Conservation (phyloP, 441 rosid genomes). For the Croton setiger region DNA sequence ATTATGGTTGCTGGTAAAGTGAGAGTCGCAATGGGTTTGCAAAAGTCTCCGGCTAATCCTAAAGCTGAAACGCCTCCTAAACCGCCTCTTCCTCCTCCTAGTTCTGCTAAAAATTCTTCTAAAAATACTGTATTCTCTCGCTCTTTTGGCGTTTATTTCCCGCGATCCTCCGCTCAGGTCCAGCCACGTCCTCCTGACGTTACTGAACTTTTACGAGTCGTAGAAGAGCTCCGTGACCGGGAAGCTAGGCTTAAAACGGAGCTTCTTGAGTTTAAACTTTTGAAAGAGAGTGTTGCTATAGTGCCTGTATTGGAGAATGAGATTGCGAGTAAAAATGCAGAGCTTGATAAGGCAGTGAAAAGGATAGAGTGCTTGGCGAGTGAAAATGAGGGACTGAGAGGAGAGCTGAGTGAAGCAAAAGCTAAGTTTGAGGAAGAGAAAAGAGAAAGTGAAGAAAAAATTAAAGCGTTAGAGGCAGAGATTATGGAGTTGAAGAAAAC, state of each 20-base stretch:
- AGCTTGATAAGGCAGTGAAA: slow-evolving; percentile 31
- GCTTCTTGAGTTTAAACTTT: slow-evolving; percentile 63
- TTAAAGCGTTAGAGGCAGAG: slow-evolving; percentile 48
- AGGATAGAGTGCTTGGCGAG: slow-evolving; percentile 37
- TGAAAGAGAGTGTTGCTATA: slow-evolving; percentile 65
- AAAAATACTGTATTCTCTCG: slow-evolving; percentile 56
- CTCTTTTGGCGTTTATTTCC: slow-evolving; percentile 82
- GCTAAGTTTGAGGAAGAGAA: slow-evolving; percentile 29
- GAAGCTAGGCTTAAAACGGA: slow-evolving; percentile 68
- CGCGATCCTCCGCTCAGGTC: slow-evolving; percentile 86
- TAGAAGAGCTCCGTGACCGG: slow-evolving; percentile 69
- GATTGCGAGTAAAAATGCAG: slow-evolving; percentile 34
- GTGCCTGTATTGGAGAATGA: slow-evolving; percentile 66
- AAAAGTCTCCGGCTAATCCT: slow-evolving; percentile 51
- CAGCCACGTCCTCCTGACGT: slow-evolving; percentile 79
- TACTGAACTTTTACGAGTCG: slow-evolving; percentile 62
- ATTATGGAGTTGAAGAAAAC: slow-evolving; percentile 44
- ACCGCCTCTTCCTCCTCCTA: slow-evolving; percentile 52
- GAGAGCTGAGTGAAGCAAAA: slow-evolving; percentile 28
- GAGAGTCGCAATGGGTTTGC: slow-evolving; percentile 76
- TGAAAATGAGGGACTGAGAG: slow-evolving; percentile 42
- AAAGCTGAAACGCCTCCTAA: slow-evolving; percentile 40
- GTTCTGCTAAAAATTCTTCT: slow-evolving; percentile 29
- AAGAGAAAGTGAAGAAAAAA: slow-evolving; percentile 35
- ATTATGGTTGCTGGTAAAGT: slow-evolving; percentile 85